Evolutionary conservation across 1,139 yeast species (phyloP), one percentile per base, ranked within the genome.

Genomic region (Yamadazyma spencermartinsiae): DNA sequence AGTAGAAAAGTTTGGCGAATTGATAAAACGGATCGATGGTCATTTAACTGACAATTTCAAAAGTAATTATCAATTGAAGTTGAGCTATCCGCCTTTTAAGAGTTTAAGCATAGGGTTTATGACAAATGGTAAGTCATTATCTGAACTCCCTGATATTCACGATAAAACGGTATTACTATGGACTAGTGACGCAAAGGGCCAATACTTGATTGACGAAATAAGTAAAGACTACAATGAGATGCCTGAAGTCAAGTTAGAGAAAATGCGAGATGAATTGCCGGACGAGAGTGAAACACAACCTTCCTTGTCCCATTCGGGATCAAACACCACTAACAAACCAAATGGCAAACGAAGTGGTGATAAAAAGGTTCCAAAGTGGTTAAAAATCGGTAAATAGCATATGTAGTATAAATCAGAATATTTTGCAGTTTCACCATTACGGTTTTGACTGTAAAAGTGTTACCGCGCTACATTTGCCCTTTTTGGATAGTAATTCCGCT

Each of bases 61-160:
- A 33, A 63, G 66, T 26, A 48, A 53, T 25, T 72, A 68, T 48
- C 48, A 46, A 28, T 58, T 72, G 38, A 68, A 63, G 42, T 50
- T 60, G 31, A 68, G 72, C 6, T 60, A 55, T 40, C 77, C 76
- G 27, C 85, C 86, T 4, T 72, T 73, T 42, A 49, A 54, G 3
- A 54, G 49, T 9, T 45, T 77, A 15, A 55, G 51, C 6, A 42
- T 59, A 31, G 56, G 61, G 3, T 68, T 68, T 44, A 60, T 54
- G 11, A 44, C 46, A 9, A 72, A 70, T 42, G 59, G 60, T 37
- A 48, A 58, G 17, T 42, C 51, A 13, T 65, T 74, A 20, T 56
- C 51, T 36, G 65, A 64, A 25, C 51, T 73, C 26, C 59, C 61
- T 1, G 65, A 63, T 9, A 68, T 71, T 17, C 49, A 42, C 34